Conservation (phyloP, 1,139 yeast genomes). For the Candida sp. region DNA sequence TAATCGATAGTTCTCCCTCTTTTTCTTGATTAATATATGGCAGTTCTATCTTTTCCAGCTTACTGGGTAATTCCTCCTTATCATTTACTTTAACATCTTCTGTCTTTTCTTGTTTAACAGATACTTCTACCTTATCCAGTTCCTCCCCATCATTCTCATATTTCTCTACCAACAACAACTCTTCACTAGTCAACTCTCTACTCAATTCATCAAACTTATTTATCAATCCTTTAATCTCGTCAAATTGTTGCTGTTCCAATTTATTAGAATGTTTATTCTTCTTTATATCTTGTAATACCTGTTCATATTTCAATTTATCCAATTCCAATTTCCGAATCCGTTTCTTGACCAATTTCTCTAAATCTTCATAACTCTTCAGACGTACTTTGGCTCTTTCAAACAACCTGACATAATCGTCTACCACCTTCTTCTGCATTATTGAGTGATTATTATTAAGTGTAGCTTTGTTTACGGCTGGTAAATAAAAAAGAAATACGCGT, state of each 20-base stretch:
- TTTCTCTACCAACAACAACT: background rate
- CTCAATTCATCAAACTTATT: background rate
- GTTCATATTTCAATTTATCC: background rate
- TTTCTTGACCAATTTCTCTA: background rate
- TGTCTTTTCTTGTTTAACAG: background rate
- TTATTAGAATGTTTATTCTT: background rate
- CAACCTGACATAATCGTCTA: conserved; percentile 1
- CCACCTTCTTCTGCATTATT: conserved; percentile 1
- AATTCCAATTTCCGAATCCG: conserved; percentile 1
- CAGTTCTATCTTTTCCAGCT: too few species aligned
- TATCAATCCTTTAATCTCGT: background rate
- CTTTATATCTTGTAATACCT: background rate
- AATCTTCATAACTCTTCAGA: background rate
- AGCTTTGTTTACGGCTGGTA: too few species aligned
- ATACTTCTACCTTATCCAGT: background rate
- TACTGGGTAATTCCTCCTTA: too few species aligned
- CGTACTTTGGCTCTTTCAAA: conserved; percentile 1
- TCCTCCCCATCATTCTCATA: background rate
- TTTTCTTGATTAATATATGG: too few species aligned
- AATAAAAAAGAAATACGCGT: too few species aligned
- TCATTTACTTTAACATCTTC: background rate
- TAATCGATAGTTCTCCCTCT: too few species aligned
- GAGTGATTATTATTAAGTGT: too few species aligned
- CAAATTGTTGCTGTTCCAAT: conserved; percentile 1
- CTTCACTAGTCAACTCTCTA: background rate